Base-by-base conservation (phyloP, 225 moss, liverwort and hornwort genomes). In the Climacium dendroides region DNA sequence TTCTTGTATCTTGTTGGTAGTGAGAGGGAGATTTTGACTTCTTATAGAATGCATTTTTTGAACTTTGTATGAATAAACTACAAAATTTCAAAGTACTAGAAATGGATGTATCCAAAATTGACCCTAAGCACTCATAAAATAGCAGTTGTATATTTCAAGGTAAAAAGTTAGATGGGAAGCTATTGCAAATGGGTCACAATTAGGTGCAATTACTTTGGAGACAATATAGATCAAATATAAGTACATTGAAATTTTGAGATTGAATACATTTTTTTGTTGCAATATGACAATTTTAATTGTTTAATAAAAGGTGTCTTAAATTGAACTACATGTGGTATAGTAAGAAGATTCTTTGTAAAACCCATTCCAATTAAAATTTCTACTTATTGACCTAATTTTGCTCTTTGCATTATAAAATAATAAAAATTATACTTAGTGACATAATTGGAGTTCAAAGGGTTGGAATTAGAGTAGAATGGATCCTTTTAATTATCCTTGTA, bases 251-350 rank as follows among this genome's bases (percentile, higher is more conserved):
- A 22, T 10, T 67, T 67, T 4, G 2, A 23, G 39, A 39, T 39
- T 39, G 13, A 39, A 69, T 39, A 7, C 3, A 67, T 2, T 24
- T 24, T n/a, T 69, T 67, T 37, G 7, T 67, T 37, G 67, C 37
- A 37, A 67, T 37, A 37, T 1, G 0, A 0, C 37, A 67, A 22
- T 37, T 37, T 37, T 13, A 37, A 4, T 24, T 24, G 24, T 69
- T 69, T 39, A 24, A 39, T 39, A 39, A n/a, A n/a, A n/a, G 4
- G 37, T 39, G 24, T 23, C 2, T 13, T 22, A 24, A 69, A 39
- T 67, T 67, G 23, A 23, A 0, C 4, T 2, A 37, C 13, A 37
- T 0, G 0, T 37, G 37, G 4, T 4, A 37, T 23, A 4, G 1
- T 13, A 35, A 23, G 23, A 37, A 67, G 67, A 9, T 37, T n/a